Evolutionary conservation across 1,284 basidiomycete genomes (phyloP).

Genomic region (Trametes versicolor): DNA sequence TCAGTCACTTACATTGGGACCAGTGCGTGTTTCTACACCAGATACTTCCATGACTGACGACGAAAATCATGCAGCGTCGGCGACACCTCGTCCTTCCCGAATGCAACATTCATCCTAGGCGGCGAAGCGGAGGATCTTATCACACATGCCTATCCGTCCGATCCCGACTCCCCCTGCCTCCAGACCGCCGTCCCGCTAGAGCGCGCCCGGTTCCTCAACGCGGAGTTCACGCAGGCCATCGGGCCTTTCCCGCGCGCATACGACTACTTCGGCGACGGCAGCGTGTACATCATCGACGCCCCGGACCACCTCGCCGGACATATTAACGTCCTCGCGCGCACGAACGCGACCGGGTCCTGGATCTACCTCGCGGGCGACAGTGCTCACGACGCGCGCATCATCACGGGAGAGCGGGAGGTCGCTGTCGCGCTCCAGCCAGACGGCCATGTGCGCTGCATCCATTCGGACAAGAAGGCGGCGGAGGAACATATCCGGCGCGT

Average conservation of each 20-base stretch:
- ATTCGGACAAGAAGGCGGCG: slow-evolving; percentile 53
- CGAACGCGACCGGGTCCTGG: slow-evolving; percentile 62
- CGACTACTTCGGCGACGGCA: slow-evolving; percentile 66
- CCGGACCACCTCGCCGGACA: slow-evolving; percentile 64
- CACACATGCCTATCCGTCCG: slow-evolving; percentile 51
- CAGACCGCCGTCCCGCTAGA: slow-evolving; percentile 52
- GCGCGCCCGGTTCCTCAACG: slow-evolving; percentile 51
- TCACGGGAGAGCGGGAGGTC: slow-evolving; percentile 56
- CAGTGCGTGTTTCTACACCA: slow-evolving; percentile 33
- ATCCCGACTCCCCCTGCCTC: slow-evolving; percentile 48
- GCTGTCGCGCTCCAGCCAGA: slow-evolving; percentile 43
- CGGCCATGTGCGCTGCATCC: slow-evolving; percentile 48
- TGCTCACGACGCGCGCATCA: slow-evolving; percentile 62
- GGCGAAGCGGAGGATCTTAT: slow-evolving; percentile 49
- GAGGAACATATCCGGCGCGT: slow-evolving; percentile 54
- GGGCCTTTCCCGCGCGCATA: slow-evolving; percentile 61
- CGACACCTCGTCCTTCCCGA: slow-evolving; percentile 53
- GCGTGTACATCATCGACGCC: slow-evolving; percentile 62
- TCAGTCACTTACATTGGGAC: slow-evolving; percentile 61
- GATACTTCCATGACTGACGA: background rate
- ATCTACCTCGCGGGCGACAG: slow-evolving; percentile 65
- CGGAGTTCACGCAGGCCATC: slow-evolving; percentile 46
- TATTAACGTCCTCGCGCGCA: slow-evolving; percentile 63
- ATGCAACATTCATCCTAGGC: slow-evolving; percentile 57
- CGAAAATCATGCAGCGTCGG: slow-evolving; percentile 44